phyloP scores from a whole-genome alignment of 2,329 filamentous ascomycete species.

The Zarea fungicola region DNA sequence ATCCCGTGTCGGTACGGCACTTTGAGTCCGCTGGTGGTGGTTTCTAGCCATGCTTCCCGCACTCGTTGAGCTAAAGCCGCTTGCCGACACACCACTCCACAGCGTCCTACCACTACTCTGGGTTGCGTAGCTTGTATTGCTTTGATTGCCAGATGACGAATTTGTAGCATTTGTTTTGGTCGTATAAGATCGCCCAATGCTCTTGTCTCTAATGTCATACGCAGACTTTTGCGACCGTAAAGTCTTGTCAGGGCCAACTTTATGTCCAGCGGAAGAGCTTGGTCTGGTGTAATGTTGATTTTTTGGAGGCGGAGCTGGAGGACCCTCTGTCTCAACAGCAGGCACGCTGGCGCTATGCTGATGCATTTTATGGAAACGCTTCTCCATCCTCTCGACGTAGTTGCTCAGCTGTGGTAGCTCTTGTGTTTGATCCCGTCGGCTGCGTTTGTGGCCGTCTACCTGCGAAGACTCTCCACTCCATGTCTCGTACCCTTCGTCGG shows the following conservation, averaged over 20 bases:
- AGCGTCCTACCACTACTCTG: constrained; percentile 77
- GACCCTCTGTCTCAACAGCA: constrained; percentile 41
- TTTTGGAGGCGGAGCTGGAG: constrained; percentile 61
- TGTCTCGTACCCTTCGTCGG: constrained; percentile 58
- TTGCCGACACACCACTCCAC: constrained; percentile 90
- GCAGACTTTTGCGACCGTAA: constrained; percentile 66
- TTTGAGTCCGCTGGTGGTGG: constrained; percentile 56
- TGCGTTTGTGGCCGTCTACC: constrained; percentile 36
- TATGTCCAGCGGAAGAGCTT: constrained; percentile 52
- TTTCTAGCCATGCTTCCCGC: constrained; percentile 87
- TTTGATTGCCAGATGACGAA: constrained; percentile 67
- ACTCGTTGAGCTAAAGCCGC: constrained; percentile 89
- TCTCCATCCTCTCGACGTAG: constrained; percentile 91
- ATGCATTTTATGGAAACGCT: constrained; percentile 67
- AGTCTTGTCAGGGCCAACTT: constrained; percentile 37
- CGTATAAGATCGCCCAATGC: constrained; percentile 74
- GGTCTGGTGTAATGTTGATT: constrained; percentile 46
- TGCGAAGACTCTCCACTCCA: constrained; percentile 51
- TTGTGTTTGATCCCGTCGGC: constrained; percentile 41
- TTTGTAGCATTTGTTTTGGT: constrained; percentile 82
- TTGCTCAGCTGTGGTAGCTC: constrained; percentile 70
- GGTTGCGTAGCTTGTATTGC: constrained; percentile 67
- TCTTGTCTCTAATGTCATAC: constrained; percentile 67
- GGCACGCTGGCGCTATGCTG: constrained; percentile 47
- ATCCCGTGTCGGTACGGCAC: constrained; percentile 58